phyloP scores from a whole-genome alignment of 1,284 basidiomycete species.

The Phaffia rhodozyma region DNA sequence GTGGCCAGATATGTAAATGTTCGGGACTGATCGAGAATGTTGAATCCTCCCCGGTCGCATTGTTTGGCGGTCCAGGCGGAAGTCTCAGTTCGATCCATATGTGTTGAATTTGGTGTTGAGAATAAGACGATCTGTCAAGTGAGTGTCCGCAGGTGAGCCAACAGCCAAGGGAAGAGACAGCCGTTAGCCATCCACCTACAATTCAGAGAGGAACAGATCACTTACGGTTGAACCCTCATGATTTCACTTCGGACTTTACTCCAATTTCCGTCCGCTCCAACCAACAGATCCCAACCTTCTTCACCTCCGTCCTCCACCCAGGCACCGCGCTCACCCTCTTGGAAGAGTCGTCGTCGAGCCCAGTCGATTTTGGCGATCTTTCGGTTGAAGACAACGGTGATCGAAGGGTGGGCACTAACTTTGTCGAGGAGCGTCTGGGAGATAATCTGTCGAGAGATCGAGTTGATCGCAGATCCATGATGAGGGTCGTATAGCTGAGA shows the following conservation, averaged over 20 bases:
- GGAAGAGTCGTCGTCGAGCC: slow-evolving; percentile 34
- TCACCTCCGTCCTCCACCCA: slow-evolving; percentile 23
- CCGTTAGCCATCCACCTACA: neutral
- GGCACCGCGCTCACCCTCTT: neutral
- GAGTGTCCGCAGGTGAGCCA: too few relatives aligned
- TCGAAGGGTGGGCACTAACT: slow-evolving; percentile 48
- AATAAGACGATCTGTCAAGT: slow-evolving; percentile 6
- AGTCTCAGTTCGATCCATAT: slow-evolving; percentile 95
- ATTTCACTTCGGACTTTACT: slow-evolving; percentile 72
- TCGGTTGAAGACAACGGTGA: slow-evolving; percentile 64
- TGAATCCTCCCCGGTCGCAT: slow-evolving; percentile 43
- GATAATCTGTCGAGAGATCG: slow-evolving; percentile 74
- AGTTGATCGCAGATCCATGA: slow-evolving; percentile 68
- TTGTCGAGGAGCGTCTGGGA: slow-evolving; percentile 73
- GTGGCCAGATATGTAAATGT: slow-evolving; percentile 98
- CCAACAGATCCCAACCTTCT: slow-evolving; percentile 61
- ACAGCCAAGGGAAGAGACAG: neutral
- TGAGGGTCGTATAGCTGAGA: slow-evolving; percentile 73
- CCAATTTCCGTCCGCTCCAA: slow-evolving; percentile 83
- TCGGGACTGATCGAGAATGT: slow-evolving; percentile 78
- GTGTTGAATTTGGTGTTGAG: slow-evolving; percentile 70
- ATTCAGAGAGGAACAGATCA: slow-evolving; percentile 25
- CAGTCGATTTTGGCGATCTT: slow-evolving; percentile 72
- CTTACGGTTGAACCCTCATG: slow-evolving; percentile 78
- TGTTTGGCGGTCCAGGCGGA: slow-evolving; percentile 55